Conservation (phyloP, 148 eudicot genomes). For the Fallopia convolvulus region DNA sequence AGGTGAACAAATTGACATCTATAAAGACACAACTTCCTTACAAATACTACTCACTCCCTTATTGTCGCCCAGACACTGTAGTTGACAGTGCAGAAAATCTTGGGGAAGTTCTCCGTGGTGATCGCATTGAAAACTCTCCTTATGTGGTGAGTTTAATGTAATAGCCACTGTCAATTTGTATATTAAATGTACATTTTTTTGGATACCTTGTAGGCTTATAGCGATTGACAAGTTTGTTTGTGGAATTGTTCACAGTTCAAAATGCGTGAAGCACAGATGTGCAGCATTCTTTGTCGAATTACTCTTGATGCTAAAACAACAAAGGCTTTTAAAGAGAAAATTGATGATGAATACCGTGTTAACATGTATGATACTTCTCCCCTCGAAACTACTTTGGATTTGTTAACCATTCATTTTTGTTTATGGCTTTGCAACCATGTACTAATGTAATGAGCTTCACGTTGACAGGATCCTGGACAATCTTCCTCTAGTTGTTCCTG, state of each 20-base stretch:
- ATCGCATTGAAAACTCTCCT: slow-evolving; percentile 58
- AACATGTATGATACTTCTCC: slow-evolving; percentile 29
- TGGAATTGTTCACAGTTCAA: slow-evolving; percentile 32
- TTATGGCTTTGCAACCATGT: neutral
- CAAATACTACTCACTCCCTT: slow-evolving; percentile 51
- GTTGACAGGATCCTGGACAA: slow-evolving; percentile 54
- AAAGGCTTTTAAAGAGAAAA: slow-evolving; percentile 52
- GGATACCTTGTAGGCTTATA: neutral
- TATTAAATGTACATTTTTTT: neutral
- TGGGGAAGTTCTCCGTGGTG: slow-evolving; percentile 68
- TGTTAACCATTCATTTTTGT: neutral
- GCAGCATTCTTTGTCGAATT: slow-evolving; percentile 39
- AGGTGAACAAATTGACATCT: slow-evolving; percentile 57
- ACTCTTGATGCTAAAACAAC: slow-evolving; percentile 46
- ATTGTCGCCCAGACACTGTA: slow-evolving; percentile 39
- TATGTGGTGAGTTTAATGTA: slow-evolving; percentile 35
- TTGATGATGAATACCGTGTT: slow-evolving; percentile 53
- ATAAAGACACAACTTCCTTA: slow-evolving; percentile 63
- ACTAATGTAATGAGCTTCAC: neutral
- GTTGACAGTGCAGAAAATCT: slow-evolving; percentile 64
- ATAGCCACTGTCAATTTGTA: neutral
- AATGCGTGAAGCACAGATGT: slow-evolving; percentile 54
- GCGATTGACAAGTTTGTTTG: neutral
- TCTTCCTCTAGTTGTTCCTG: slow-evolving; percentile 56
- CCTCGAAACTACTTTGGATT: neutral